A percentile compares a stretch with the other conserved stretches of the same genome.
phyloP scores from a whole-genome alignment of 2,329 filamentous ascomycete genomes.

The Diaporthe capsici region DNA sequence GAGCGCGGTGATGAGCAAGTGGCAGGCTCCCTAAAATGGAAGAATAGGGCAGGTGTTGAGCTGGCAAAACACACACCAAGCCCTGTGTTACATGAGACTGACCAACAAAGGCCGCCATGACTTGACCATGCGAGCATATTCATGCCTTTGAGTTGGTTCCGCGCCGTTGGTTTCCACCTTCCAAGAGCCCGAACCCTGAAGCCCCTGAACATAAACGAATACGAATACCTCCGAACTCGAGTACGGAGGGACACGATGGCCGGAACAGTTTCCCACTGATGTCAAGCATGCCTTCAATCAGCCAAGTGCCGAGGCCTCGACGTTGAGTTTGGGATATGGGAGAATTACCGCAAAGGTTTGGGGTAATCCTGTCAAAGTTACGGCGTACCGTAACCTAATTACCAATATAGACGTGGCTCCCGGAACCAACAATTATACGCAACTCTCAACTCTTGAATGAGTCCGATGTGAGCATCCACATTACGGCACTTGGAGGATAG shows the following conservation, averaged over 20 bases:
- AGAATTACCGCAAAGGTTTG: background rate
- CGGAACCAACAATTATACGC: background rate
- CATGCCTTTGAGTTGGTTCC: background rate
- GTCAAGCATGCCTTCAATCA: background rate
- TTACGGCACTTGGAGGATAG: background rate
- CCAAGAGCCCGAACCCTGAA: slow-evolving; percentile 1
- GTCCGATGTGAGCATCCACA: background rate
- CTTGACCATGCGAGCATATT: background rate
- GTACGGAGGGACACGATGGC: background rate
- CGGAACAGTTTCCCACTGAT: background rate
- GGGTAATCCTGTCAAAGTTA: background rate
- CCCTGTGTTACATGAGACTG: background rate
- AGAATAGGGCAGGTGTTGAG: background rate
- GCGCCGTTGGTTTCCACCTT: background rate
- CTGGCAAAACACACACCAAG: too few species aligned
- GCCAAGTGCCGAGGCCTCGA: background rate
- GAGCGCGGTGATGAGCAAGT: background rate
- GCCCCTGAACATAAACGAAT: background rate
- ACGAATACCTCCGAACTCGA: slow-evolving; percentile 22
- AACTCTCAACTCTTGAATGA: background rate
- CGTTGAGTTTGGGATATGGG: background rate
- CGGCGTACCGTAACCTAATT: background rate
- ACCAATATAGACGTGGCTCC: background rate
- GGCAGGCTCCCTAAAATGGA: background rate
- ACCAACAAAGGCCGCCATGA: background rate